Base-by-base conservation (phyloP, 2,329 filamentous ascomycete genomes). In the Emergomyces orientalis region DNA sequence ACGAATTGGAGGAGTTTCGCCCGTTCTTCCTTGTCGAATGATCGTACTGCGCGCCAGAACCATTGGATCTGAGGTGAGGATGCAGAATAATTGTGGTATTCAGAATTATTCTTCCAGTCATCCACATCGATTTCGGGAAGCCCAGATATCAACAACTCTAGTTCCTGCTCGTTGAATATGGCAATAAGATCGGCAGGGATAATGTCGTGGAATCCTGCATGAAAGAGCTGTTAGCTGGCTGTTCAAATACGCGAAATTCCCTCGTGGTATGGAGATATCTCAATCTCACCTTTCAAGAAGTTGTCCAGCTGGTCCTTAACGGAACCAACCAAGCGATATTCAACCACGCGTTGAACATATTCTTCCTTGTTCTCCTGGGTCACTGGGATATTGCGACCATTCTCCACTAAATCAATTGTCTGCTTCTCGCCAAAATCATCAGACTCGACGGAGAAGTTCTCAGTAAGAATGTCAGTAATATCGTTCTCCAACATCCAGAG, bases 341-440 rank as follows among this genome's bases (percentile, higher is more conserved):
- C 93, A 11, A 97, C 93, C 55, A 99, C 90, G 59, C 92, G 82
- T 64, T 93, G 90, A 62, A 99, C 91, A 73, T 97, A 99, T 67
- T 99, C 93, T 67, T 96, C 90, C 82, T 99, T 99, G 79, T 99
- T 99, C 68, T 97, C 92, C 71, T 99, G 91, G 0, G 93, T 97
- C 63, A 99, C 94, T 0, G 90, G 83, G 66, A 97, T 90, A 74
- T 97, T 91, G 71, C 90, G 89, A 57, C 94, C 94, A 71, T 95
- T 88, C 39, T 88, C 86, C 65, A 92, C 85, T 57, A 99, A 84
- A 73, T 99, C 94, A 57, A 96, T 87, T 17, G 90, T 87, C 74
- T 89, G 89, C 59, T 87, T 91, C 65, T 91, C 91, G 65, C 94
- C 94, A 75, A 99, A 99, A 71, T 89, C 90, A 70, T 97, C 92